phyloP scores from a whole-genome alignment of 2,329 filamentous ascomycete genomes.

The Cercospora berteroae region DNA sequence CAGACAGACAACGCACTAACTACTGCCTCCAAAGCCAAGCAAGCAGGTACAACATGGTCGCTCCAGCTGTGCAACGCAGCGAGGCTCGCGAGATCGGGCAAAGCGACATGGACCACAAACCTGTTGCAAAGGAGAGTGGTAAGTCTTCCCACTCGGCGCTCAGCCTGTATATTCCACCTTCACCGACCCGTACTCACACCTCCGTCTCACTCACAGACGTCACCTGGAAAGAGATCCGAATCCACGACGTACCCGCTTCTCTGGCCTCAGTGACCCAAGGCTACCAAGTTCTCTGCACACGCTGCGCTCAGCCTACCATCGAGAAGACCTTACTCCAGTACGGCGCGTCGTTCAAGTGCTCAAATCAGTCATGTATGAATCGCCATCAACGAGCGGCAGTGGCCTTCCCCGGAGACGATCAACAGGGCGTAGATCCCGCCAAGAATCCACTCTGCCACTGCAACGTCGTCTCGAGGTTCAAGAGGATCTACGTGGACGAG shows the following conservation, averaged over 20 bases:
- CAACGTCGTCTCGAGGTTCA: not conserved
- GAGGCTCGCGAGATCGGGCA: not conserved
- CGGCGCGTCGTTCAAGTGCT: not conserved
- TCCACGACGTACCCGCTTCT: not conserved
- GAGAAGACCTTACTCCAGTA: not conserved
- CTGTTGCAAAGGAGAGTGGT: not conserved
- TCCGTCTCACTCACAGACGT: not conserved
- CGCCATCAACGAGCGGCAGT: not conserved
- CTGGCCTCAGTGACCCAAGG: not conserved
- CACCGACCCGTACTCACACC: not conserved
- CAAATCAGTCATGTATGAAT: not conserved
- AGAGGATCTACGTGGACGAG: not conserved
- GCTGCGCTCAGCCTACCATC: not conserved
- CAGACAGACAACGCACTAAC: not conserved
- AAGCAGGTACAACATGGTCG: not conserved
- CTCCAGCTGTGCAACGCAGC: not conserved
- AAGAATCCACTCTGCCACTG: not conserved
- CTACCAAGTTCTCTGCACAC: not conserved
- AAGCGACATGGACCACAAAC: not conserved
- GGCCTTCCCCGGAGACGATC: not conserved
- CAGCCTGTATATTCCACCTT: not conserved
- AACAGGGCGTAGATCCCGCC: not conserved
- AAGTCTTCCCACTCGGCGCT: not conserved
- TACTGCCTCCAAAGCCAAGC: not conserved
- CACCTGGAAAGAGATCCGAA: not conserved